phyloP scores from a whole-genome alignment of 2,329 filamentous ascomycete genomes.

The Rhynchosporium secalis region DNA sequence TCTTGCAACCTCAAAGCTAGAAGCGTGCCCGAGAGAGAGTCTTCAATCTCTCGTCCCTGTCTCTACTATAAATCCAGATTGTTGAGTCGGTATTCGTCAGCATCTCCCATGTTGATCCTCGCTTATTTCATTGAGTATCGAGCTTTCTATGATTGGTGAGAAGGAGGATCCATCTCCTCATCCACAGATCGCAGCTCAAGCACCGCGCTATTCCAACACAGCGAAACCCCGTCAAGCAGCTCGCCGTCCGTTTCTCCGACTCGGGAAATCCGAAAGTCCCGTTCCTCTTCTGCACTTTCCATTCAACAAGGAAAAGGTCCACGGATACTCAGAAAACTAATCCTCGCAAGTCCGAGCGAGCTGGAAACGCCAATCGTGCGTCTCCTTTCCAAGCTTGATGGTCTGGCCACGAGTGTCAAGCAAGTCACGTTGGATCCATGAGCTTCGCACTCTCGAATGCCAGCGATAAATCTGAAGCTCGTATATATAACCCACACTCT shows the following conservation, averaged over 20 bases:
- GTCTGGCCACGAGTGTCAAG: neutral
- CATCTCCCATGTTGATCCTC: too few relatives aligned
- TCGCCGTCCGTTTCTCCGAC: neutral
- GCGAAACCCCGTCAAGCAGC: neutral
- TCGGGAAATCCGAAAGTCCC: neutral
- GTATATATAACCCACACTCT: neutral
- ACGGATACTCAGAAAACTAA: neutral
- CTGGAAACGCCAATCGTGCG: conserved; percentile 1
- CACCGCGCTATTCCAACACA: neutral
- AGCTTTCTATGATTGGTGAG: too few relatives aligned
- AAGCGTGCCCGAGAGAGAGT: neutral
- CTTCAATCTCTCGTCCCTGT: too few relatives aligned
- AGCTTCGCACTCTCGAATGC: neutral
- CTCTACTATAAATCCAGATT: neutral
- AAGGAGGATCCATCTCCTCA: too few relatives aligned
- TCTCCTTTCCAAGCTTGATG: neutral
- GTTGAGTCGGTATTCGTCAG: too few relatives aligned
- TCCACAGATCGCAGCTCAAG: neutral
- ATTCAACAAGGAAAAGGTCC: neutral
- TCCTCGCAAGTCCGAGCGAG: neutral
- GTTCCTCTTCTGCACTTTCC: too few relatives aligned
- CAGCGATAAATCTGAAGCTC: conserved; percentile 3
- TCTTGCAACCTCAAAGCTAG: too few relatives aligned
- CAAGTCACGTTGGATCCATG: neutral
- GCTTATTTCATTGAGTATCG: too few relatives aligned